Evolutionary conservation across 345 rosid species (phyloP).

Genomic region (Tarenaya hassleriana): DNA sequence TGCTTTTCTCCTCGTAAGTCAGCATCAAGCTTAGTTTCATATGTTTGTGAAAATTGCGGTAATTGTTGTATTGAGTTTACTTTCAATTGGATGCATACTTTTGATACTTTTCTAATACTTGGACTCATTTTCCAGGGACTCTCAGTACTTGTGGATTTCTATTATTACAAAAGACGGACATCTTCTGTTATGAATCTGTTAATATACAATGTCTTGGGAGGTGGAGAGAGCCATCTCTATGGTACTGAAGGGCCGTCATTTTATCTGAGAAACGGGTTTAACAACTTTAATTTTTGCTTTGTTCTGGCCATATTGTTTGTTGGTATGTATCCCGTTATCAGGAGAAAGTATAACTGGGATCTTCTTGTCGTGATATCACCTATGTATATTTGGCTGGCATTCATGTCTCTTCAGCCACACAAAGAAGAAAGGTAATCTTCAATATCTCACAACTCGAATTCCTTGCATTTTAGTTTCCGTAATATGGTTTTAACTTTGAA

Average conservation of each 20-base stretch:
- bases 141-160: conserved; percentile 58
- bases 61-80: conserved; percentile 3
- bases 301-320: conserved; percentile 73
- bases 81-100: conserved; percentile 7
- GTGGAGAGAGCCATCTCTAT: conserved; percentile 97
- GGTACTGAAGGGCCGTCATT: conserved; percentile 74
- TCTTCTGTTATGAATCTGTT: conserved; percentile 84
- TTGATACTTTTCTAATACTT: conserved; percentile 7
- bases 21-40: conserved; percentile 5
- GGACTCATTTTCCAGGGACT: conserved; percentile 48
- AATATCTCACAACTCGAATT: conserved; percentile 12
- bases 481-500: conserved; percentile 1
- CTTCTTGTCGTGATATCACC: conserved; percentile 74
- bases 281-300: conserved; percentile 90
- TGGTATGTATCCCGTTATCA: conserved; percentile 56
- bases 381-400: conserved; percentile 81
- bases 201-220: conserved; percentile 86
- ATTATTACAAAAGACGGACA: conserved; percentile 72
- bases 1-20: conserved; percentile 56
- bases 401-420: conserved; percentile 97
- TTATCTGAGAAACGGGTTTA: conserved; percentile 84
- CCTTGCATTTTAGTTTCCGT: conserved; percentile 1
- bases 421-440: conserved; percentile 84
- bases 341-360: conserved; percentile 63
- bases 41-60: conserved; percentile 1